phyloP scores from a whole-genome alignment of 768 basidiomycete species.

The Mycena amicta region DNA sequence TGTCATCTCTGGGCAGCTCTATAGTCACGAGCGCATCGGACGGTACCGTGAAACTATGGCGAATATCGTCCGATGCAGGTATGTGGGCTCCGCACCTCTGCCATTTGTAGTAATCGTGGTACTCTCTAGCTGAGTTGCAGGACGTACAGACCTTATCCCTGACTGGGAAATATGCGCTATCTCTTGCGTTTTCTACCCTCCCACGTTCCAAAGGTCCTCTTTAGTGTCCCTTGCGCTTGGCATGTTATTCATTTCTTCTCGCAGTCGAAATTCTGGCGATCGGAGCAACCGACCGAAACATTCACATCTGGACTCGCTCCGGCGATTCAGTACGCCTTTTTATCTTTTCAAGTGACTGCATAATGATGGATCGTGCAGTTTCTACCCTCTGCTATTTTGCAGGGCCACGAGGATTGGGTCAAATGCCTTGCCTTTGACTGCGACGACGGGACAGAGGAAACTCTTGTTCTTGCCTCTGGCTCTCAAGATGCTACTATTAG shows the following conservation, averaged over 20 bases:
- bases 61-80: conserved; percentile 32
- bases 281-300: conserved; percentile 76
- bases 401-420: conserved; percentile 97
- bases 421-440: conserved; percentile 71
- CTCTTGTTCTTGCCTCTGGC: conserved; percentile 83
- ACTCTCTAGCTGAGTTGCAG: conserved; percentile 35
- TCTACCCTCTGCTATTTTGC: conserved; percentile 56
- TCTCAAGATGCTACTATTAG: conserved; percentile 95
- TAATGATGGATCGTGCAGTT: conserved; percentile 43
- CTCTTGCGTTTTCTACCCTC: conserved; percentile 62
- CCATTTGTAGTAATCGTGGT: conserved; percentile 6
- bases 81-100: conserved; percentile 29
- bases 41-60: conserved; percentile 77
- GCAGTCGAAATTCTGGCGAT: conserved; percentile 75
- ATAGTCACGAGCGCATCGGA: conserved; percentile 86
- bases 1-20: conserved; percentile 51
- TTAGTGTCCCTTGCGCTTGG: not conserved
- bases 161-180: conserved; percentile 73
- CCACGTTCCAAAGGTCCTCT: conserved; percentile 66
- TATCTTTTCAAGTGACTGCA: conserved; percentile 3
- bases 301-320: conserved; percentile 77
- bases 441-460: conserved; percentile 38
- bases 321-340: conserved; percentile 49
- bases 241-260: not conserved
- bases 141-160: conserved; percentile 64